These are phyloP conservation scores for Wickerhamiella hasegawae DNA, from an alignment of 805 yeast genomes.

Conservation along the genomic window DNA sequence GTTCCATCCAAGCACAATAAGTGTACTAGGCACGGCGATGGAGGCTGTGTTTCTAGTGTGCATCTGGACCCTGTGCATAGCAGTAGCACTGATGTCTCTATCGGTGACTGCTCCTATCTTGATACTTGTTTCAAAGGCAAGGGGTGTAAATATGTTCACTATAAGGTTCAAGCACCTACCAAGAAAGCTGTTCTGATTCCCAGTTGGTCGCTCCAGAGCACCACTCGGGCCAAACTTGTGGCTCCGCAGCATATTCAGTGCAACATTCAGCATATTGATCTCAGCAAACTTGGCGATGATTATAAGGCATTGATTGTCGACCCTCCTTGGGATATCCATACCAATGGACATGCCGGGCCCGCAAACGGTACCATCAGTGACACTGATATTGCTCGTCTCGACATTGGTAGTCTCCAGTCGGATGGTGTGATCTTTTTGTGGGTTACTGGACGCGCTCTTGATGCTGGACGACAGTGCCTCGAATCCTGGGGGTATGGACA, in stretches of 20 bases:
- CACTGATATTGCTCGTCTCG: slow-evolving; percentile 49
- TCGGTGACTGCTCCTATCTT: slow-evolving; percentile 87
- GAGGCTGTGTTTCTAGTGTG: slow-evolving; percentile 11
- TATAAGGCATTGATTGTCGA: slow-evolving; percentile 70
- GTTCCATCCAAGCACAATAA: no score
- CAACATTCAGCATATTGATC: slow-evolving; percentile 62
- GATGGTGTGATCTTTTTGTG: slow-evolving; percentile 76
- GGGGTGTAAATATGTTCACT: slow-evolving; percentile 70
- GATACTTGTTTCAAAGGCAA: slow-evolving; percentile 85
- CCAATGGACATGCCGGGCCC: slow-evolving; percentile 29
- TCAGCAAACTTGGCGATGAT: slow-evolving; percentile 58
- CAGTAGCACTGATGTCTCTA: slow-evolving; percentile 43
- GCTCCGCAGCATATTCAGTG: slow-evolving; percentile 82
- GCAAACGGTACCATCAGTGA: slow-evolving; percentile 32
- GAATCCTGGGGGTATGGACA: slow-evolving; percentile 69
- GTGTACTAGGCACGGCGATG: neutral
- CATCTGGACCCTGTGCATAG: slow-evolving; percentile 22
- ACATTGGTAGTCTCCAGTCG: slow-evolving; percentile 54
- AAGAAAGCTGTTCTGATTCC: neutral
- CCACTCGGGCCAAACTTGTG: slow-evolving; percentile 1
- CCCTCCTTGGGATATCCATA: slow-evolving; percentile 95
- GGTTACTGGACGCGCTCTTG: slow-evolving; percentile 93
- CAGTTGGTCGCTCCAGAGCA: neutral
- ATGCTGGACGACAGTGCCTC: slow-evolving; percentile 66
- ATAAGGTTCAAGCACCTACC: slow-evolving; percentile 17